Evolutionary conservation across 192 early-diverging fungal genomes (phyloP).

Genomic region (Coemansia sp.): DNA sequence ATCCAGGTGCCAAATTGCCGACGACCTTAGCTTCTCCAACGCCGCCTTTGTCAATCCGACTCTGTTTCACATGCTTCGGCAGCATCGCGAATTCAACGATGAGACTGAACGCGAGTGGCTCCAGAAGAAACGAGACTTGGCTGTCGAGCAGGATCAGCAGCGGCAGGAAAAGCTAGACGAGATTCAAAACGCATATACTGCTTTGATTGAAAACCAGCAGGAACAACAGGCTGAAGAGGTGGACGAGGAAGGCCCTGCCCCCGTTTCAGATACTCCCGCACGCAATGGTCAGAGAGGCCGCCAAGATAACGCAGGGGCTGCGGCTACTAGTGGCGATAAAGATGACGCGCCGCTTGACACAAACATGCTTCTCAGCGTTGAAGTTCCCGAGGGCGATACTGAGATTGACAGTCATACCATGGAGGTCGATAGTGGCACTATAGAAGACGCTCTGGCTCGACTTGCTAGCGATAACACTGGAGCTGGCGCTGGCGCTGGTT

Average conservation of each 20-base stretch:
- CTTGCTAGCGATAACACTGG: conserved; percentile 20
- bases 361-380: conserved; percentile 29
- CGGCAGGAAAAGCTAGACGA: conserved; percentile 23
- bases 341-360: background rate
- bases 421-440: conserved; percentile 41
- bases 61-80: conserved; percentile 57
- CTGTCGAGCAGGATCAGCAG: conserved; percentile 34
- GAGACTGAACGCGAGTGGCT: conserved; percentile 54
- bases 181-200: conserved; percentile 10
- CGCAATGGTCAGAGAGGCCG: background rate
- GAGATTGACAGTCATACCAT: conserved; percentile 34
- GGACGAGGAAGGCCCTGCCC: background rate
- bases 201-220: conserved; percentile 8
- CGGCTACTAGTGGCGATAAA: background rate
- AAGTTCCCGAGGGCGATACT: background rate
- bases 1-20: conserved; percentile 42
- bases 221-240: background rate
- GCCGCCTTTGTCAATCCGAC: conserved; percentile 57
- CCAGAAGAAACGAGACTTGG: conserved; percentile 44
- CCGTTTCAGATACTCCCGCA: background rate
- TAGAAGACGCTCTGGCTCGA: conserved; percentile 52
- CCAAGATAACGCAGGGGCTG: background rate
- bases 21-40: conserved; percentile 56
- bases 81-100: conserved; percentile 59
- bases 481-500: background rate